phyloP scores from a whole-genome alignment of 371 early-diverging fungal species.

The Rozella allomycis region DNA sequence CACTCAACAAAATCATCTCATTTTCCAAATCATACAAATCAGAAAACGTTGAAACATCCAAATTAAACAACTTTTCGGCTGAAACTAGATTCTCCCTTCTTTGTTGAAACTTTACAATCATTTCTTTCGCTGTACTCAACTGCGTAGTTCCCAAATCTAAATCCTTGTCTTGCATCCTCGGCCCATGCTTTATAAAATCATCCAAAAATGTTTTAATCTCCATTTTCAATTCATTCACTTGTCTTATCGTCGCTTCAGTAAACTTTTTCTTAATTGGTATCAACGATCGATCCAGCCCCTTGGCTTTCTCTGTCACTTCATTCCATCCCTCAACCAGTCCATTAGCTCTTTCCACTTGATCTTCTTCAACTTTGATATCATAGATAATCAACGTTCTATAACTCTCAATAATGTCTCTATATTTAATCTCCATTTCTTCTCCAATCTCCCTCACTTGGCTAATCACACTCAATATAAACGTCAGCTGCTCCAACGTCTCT shows the following conservation, averaged over 20 bases:
- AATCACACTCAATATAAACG: slow-evolving; percentile 29
- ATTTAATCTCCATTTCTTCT: slow-evolving; percentile 23
- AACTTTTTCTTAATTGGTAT: slow-evolving; percentile 32
- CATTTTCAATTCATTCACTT: slow-evolving; percentile 26
- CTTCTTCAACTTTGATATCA: slow-evolving; percentile 12
- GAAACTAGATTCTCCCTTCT: slow-evolving; percentile 16
- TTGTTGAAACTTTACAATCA: slow-evolving; percentile 9
- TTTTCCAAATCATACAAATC: slow-evolving; percentile 26
- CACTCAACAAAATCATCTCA: slow-evolving; percentile 22
- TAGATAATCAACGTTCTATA: slow-evolving; percentile 27
- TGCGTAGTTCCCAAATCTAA: slow-evolving; percentile 21
- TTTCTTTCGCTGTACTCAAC: slow-evolving; percentile 19
- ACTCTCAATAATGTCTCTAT: slow-evolving; percentile 22
- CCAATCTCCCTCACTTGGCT: slow-evolving; percentile 18
- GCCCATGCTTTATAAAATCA: slow-evolving; percentile 22
- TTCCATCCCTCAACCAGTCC: slow-evolving; percentile 18
- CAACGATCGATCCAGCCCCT: slow-evolving; percentile 18
- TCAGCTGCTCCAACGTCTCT: slow-evolving; percentile 27
- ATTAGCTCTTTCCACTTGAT: slow-evolving; percentile 11
- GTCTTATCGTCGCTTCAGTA: slow-evolving; percentile 22
- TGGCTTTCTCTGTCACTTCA: slow-evolving; percentile 13
- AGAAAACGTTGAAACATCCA: slow-evolving; percentile 26
- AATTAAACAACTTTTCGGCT: slow-evolving; percentile 31
- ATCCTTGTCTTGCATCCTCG: slow-evolving; percentile 17
- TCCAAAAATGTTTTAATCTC: slow-evolving; percentile 20